Conservation (phyloP, 345 rosid genomes). For the Physaria fendleri region DNA sequence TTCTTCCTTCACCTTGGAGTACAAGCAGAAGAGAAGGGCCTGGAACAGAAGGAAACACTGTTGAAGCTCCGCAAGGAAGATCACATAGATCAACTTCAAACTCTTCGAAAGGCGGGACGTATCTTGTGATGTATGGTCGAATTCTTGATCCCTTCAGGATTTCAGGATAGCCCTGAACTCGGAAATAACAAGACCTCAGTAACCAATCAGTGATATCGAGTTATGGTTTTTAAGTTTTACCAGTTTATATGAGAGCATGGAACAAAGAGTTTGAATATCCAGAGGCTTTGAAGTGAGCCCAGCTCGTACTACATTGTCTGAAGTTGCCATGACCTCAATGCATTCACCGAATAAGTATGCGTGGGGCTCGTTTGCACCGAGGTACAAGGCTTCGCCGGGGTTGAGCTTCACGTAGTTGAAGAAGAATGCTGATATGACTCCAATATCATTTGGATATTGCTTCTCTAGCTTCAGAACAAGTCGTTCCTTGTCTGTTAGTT, state of each 20-base stretch:
- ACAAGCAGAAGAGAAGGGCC: constrained; percentile 85
- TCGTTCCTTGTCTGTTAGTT: constrained; percentile 76
- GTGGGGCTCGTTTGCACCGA: constrained; percentile 94
- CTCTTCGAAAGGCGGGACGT: constrained; percentile 89
- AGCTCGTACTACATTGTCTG: constrained; percentile 97
- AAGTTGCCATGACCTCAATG: constrained; percentile 96
- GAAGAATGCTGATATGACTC: constrained; percentile 81
- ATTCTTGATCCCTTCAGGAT: constrained; percentile 67
- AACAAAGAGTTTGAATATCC: constrained; percentile 78
- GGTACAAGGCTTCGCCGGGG: constrained; percentile 93
- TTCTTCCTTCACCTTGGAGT: constrained; percentile 54
- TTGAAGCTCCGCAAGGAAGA: constrained; percentile 57
- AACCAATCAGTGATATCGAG: neutral
- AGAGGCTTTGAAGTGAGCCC: constrained; percentile 93
- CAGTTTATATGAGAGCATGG: constrained; percentile 96
- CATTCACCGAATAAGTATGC: constrained; percentile 90
- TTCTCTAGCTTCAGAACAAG: constrained; percentile 75
- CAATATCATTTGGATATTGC: constrained; percentile 82
- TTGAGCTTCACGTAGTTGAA: constrained; percentile 85
- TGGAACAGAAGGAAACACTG: constrained; percentile 55
- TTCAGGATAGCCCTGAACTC: constrained; percentile 79
- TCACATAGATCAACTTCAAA: constrained; percentile 77
- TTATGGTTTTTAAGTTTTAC: constrained; percentile 29
- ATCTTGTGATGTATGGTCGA: constrained; percentile 62
- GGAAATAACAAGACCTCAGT: constrained; percentile 14